Conservation (phyloP, 768 basidiomycete genomes). For the Kwoniella newhampshirensis region DNA sequence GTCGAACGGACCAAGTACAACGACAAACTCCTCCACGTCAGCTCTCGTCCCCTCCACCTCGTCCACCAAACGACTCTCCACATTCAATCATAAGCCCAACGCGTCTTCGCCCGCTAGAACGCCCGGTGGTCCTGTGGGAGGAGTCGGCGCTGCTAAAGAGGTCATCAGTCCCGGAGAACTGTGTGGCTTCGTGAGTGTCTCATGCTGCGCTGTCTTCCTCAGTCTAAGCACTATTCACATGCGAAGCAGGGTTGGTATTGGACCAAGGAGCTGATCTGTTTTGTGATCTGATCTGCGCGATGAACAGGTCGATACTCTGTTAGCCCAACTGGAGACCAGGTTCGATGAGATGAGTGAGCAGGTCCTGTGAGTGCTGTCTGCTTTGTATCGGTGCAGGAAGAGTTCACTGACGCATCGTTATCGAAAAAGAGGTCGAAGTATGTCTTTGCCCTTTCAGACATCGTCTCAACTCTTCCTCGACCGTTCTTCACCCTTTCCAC, state of each 20-base stretch:
- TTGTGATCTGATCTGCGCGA: too few relatives aligned
- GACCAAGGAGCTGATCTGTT: too few relatives aligned
- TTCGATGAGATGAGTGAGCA: conserved; percentile 92
- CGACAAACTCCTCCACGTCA: conserved; percentile 18
- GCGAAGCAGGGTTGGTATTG: too few relatives aligned
- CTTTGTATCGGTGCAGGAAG: too few relatives aligned
- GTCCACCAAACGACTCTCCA: conserved; percentile 36
- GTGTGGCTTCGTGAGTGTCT: conserved; percentile 78
- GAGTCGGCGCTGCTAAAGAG: conserved; percentile 21
- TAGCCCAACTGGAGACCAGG: conserved; percentile 82
- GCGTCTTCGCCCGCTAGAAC: conserved; percentile 4
- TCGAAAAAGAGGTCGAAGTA: conserved; percentile 2
- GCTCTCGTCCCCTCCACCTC: conserved; percentile 25
- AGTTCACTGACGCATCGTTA: too few relatives aligned
- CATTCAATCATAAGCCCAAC: conserved; percentile 12
- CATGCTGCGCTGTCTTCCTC: too few relatives aligned
- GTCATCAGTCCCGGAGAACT: conserved; percentile 81
- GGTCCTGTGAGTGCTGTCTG: conserved; percentile 59
- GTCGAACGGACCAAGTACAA: too few relatives aligned
- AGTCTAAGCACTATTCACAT: too few relatives aligned
- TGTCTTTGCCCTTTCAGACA: conserved; percentile 1
- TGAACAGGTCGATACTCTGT: conserved; percentile 75
- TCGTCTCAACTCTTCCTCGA: conserved; percentile 1
- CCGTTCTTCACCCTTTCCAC: neutral
- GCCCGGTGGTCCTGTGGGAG: neutral